Conservation (phyloP, 2,329 filamentous ascomycete genomes). For the Pseudohalonectria lignicola region DNA sequence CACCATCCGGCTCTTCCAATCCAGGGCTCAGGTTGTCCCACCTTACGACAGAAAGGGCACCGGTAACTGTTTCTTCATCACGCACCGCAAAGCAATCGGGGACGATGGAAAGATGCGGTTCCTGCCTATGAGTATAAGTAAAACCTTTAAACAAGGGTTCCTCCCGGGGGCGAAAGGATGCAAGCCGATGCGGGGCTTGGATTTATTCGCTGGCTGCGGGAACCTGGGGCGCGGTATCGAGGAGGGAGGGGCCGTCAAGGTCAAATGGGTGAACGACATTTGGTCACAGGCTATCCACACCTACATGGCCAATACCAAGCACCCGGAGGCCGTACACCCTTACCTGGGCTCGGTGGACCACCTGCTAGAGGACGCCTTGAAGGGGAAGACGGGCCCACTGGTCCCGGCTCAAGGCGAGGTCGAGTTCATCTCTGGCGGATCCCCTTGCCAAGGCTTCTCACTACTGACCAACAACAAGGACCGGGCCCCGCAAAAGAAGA, state of each 20-base stretch:
- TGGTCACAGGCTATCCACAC: conserved; percentile 55
- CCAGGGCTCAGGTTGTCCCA: conserved; percentile 33
- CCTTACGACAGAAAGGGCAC: conserved; percentile 58
- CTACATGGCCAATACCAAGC: conserved; percentile 54
- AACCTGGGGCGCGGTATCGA: conserved; percentile 69
- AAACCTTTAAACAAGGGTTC: conserved; percentile 41
- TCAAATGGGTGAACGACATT: conserved; percentile 59
- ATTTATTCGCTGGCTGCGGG: conserved; percentile 69
- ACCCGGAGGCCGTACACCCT: conserved; percentile 30
- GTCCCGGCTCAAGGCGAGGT: conserved; percentile 53
- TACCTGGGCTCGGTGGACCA: conserved; percentile 67
- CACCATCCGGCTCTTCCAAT: conserved; percentile 42
- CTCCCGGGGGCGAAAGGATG: conserved; percentile 24
- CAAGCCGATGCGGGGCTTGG: conserved; percentile 45
- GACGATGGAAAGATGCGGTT: no score
- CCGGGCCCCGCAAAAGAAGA: conserved; percentile 46
- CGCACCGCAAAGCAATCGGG: conserved; percentile 13
- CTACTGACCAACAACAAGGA: conserved; percentile 45
- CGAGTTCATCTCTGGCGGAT: conserved; percentile 60
- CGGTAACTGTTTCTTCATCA: conserved; percentile 57
- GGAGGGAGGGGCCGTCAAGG: conserved; percentile 54
- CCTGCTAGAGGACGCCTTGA: conserved; percentile 43
- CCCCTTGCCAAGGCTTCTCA: conserved; percentile 71
- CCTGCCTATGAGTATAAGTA: no score
- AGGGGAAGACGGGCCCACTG: conserved; percentile 29